Base-by-base conservation (phyloP, 306 rosid species). In the Erythrophleum fordii region DNA sequence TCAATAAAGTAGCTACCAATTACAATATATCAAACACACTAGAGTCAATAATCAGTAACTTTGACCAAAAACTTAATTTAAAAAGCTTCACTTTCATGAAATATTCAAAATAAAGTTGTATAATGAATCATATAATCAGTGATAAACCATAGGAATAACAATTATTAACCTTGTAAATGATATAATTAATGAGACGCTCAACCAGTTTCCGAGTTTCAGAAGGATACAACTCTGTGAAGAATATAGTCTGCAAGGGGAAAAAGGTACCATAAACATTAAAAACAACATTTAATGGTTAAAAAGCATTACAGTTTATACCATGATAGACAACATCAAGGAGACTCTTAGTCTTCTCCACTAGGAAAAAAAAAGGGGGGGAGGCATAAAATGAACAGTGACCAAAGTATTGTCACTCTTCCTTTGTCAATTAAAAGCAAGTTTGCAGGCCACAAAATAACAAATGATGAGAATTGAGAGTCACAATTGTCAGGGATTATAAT, bases 101-200 rank as follows among this genome's bases (percentile, higher is more conserved):
- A 78, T 66, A 72, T 45, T 61, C 60, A 75, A 42, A 68, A 69
- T 69, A 35, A 68, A 62, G 71, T 75, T 22, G 2, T 55, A 67
- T 28, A 60, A 12, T 17, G 34, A 31, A 16, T 18, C 46, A 64
- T 69, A 23, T 80, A 61, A 55, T 49, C 18, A 52, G 6, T 52
- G 42, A 49, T 49, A 49, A 49, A 49, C 51, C 55, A 48, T 48
- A n/a, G 25, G 6, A 52, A 18, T 6, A 49, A 23, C 35, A 77
- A 83, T 61, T 20, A 52, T 62, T 87, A 76, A 91, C 98, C 97
- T 94, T 94, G 89, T 94, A 94, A 75, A 94, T 87, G 65, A 92
- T 83, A 90, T 94, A 94, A 82, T 92, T 94, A 78, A 91, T 81
- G 55, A 94, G 97, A 64, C 98, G 95, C 51, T 94, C 97, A 65